Percentiles rank a stretch among this genome's conserved stretches.
phyloP scores from a whole-genome alignment of 176 grass and related monocot species.

The Guadua angustifolia region DNA sequence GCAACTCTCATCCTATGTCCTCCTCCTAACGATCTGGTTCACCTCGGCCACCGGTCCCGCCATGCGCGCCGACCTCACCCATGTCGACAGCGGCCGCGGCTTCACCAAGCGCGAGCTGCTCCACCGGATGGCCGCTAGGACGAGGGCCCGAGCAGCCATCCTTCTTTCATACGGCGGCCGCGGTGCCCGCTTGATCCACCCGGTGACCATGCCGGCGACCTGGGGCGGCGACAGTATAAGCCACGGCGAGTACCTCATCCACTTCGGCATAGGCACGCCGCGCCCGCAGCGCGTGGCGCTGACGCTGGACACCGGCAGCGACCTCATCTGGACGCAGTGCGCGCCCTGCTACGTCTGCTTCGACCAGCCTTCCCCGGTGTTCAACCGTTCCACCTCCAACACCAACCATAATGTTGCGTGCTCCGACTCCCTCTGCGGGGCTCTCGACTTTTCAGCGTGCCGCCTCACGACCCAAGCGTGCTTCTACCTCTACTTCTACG shows the following conservation, averaged over 20 bases:
- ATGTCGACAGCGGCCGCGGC: slow-evolving; percentile 55
- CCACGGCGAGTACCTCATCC: slow-evolving; percentile 68
- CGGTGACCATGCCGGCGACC: background rate
- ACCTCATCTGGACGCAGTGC: slow-evolving; percentile 80
- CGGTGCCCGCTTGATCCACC: background rate
- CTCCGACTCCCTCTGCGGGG: slow-evolving; percentile 35
- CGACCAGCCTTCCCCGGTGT: slow-evolving; percentile 25
- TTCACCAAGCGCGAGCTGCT: slow-evolving; percentile 59
- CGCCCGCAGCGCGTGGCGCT: slow-evolving; percentile 39
- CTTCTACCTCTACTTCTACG: slow-evolving; percentile 48
- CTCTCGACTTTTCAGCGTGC: slow-evolving; percentile 35
- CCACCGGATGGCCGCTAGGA: slow-evolving; percentile 41
- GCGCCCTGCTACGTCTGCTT: slow-evolving; percentile 48
- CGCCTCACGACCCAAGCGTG: background rate
- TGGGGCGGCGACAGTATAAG: no score
- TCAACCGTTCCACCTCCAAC: slow-evolving; percentile 39
- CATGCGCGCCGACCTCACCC: slow-evolving; percentile 52
- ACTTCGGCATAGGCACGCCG: slow-evolving; percentile 60
- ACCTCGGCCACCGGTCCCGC: background rate
- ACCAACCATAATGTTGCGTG: slow-evolving; percentile 36
- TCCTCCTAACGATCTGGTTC: slow-evolving; percentile 15
- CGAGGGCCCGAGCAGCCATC: slow-evolving; percentile 32
- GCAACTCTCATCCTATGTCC: slow-evolving; percentile 6
- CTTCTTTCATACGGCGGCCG: background rate
- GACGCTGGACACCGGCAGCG: slow-evolving; percentile 67